Conservation (phyloP, 78 protist species). For the Goniomonas avonlea region DNA sequence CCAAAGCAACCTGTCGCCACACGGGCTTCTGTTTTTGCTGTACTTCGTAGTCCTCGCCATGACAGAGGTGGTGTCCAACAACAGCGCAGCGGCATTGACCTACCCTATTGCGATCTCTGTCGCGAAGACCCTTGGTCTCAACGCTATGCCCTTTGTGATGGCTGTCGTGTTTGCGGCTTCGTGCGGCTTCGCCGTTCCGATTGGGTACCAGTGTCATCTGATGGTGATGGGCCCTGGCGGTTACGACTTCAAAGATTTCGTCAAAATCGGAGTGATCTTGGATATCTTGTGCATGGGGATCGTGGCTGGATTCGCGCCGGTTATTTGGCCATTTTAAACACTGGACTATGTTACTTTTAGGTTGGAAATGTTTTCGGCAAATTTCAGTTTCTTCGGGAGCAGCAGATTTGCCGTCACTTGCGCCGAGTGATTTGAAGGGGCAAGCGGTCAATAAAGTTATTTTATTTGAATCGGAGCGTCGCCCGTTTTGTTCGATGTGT, state of each 20-base stretch:
- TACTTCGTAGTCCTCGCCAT: neutral
- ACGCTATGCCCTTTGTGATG: neutral
- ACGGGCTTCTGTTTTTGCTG: slow-evolving; percentile 1
- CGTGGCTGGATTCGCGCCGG: too few species aligned
- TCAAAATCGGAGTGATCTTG: slow-evolving; percentile 24
- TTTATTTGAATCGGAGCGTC: too few species aligned
- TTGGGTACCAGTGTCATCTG: slow-evolving; percentile 48
- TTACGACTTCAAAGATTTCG: slow-evolving; percentile 26
- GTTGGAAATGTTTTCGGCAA: too few species aligned
- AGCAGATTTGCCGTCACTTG: too few species aligned
- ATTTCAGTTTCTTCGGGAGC: too few species aligned
- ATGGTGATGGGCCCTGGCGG: slow-evolving; percentile 44
- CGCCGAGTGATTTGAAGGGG: too few species aligned
- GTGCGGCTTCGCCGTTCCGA: slow-evolving; percentile 28
- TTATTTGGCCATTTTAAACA: too few species aligned
- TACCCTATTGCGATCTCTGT: slow-evolving; percentile 26
- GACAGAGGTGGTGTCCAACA: slow-evolving; percentile 8
- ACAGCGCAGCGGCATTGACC: slow-evolving; percentile 18
- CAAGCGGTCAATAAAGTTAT: too few species aligned
- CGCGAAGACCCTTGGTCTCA: neutral
- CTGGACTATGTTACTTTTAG: too few species aligned
- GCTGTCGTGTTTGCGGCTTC: slow-evolving; percentile 30
- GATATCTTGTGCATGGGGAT: neutral
- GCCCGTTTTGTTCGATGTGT: too few species aligned
- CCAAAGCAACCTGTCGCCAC: too few species aligned